phyloP scores from a whole-genome alignment of 176 grass and related monocot genomes.

The Areca catechu region DNA sequence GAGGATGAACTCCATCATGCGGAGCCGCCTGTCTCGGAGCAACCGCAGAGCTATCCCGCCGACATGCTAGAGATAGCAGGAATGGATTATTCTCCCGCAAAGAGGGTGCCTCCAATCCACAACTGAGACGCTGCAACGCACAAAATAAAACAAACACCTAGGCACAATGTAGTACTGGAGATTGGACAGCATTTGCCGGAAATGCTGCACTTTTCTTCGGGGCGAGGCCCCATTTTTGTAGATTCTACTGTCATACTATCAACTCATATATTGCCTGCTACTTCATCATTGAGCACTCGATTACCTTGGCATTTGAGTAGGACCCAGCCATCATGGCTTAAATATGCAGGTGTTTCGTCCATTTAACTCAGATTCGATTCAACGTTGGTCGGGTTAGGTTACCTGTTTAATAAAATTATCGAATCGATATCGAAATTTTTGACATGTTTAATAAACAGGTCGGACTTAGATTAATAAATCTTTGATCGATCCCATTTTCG shows the following conservation, averaged over 20 bases:
- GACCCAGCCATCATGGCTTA: no score
- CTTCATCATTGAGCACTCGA: slow-evolving; percentile 6
- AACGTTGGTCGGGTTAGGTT: no score
- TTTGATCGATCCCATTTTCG: not conserved
- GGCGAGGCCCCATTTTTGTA: slow-evolving; percentile 22
- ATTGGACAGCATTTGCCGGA: slow-evolving; percentile 73
- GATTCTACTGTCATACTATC: slow-evolving; percentile 8
- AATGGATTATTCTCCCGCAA: slow-evolving; percentile 93
- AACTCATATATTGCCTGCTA: slow-evolving; percentile 14
- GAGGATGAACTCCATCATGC: not conserved
- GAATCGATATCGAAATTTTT: no score
- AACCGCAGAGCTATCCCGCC: slow-evolving; percentile 6
- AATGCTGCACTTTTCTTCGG: slow-evolving; percentile 85
- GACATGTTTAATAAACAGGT: no score
- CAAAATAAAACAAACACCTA: slow-evolving; percentile 3
- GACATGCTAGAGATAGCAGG: slow-evolving; percentile 78
- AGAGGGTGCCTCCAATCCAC: slow-evolving; percentile 84
- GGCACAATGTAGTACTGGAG: slow-evolving; percentile 28
- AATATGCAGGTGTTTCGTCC: no score
- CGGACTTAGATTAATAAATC: not conserved
- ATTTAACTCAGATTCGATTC: no score
- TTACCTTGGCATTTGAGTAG: no score
- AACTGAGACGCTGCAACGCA: slow-evolving; percentile 32
- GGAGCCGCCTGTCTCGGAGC: not conserved
- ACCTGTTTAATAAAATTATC: no score